Evolutionary conservation across 345 rosid species (phyloP), one percentile per base, ranked within the genome.

Genomic region (Ailanthus altissimus): DNA sequence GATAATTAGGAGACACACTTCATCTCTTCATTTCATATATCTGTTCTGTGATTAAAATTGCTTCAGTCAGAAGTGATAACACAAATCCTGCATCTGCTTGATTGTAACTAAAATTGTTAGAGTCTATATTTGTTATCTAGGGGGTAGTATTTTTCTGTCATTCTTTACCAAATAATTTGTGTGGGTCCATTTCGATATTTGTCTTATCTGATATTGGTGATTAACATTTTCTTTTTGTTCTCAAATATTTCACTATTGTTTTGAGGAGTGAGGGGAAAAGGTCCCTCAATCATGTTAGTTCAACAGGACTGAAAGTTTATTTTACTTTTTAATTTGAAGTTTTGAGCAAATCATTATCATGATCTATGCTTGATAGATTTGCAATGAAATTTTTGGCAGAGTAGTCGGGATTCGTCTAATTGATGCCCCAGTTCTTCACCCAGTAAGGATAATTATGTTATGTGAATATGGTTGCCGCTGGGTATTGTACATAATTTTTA

Each of bases 391-490:
- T 90, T 83, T 45, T 87, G 96, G 87, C 91, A 91, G 89, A 77
- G 88, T 82, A 93, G 98, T 83, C 60, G 97, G 97, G 73, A 85
- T 93, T 79, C 78, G 76, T 80, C 59, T 88, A 69, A 79, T 93
- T 54, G 87, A 96, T 73, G 92, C 94, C 70, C 97, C 97, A 14
- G 86, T 91, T 64, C 92, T 96, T 76, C 98, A 96, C 76, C 99
- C 97, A 6, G 98, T 96, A 83, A 81, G 92, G 46, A 81, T 77
- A 63, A 36, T 63, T 46, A 15, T 43, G 10, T 72, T 50, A 72
- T 63, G n/a, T 58, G 5, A 32, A 43, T 47, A 53, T 50, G 25
- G 21, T 73, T 16, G 25, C 5, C 16, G 16, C 14, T 57, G 46
- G 49, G 70, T 58, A 45, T n/a, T 75, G 43, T 49, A 6, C 28